phyloP scores from a whole-genome alignment of 257 asterid genomes.

The Penstemon newberryi region DNA sequence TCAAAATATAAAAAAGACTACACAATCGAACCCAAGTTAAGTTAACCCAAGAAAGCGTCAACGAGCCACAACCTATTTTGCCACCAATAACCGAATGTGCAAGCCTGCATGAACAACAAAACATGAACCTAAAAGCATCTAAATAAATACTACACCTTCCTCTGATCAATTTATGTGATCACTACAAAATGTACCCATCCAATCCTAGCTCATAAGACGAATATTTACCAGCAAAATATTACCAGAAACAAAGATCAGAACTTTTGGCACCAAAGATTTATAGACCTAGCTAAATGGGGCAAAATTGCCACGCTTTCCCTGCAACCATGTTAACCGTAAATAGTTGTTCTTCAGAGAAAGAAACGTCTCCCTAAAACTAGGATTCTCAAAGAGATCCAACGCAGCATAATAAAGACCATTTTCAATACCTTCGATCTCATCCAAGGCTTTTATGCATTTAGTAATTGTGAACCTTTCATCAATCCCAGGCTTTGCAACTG shows the following conservation, averaged over 20 bases:
- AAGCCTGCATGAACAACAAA: too few relatives aligned
- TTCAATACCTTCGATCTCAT: slow-evolving; percentile 67
- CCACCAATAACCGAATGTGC: too few relatives aligned
- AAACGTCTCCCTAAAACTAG: slow-evolving; percentile 66
- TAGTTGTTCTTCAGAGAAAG: slow-evolving; percentile 53
- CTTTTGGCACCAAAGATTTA: background rate
- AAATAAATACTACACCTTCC: too few relatives aligned
- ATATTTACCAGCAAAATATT: background rate
- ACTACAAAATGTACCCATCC: too few relatives aligned
- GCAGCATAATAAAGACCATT: slow-evolving; percentile 72
- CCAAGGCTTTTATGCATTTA: slow-evolving; percentile 76
- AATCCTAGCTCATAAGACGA: too few relatives aligned
- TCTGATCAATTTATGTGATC: too few relatives aligned
- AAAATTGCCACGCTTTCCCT: slow-evolving; percentile 53
- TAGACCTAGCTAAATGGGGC: slow-evolving; percentile 26
- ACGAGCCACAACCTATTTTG: too few relatives aligned
- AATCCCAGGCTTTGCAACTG: slow-evolving; percentile 32
- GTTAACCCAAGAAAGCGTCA: too few relatives aligned
- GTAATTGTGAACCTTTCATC: slow-evolving; percentile 59
- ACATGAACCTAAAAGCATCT: too few relatives aligned
- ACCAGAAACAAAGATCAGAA: background rate
- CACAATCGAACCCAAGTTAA: too few relatives aligned
- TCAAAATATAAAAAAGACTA: too few relatives aligned
- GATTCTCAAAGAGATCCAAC: slow-evolving; percentile 75
- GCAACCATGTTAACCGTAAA: slow-evolving; percentile 68